Base-by-base conservation (phyloP, 805 yeast species). In the Candida ipomoeae region DNA sequence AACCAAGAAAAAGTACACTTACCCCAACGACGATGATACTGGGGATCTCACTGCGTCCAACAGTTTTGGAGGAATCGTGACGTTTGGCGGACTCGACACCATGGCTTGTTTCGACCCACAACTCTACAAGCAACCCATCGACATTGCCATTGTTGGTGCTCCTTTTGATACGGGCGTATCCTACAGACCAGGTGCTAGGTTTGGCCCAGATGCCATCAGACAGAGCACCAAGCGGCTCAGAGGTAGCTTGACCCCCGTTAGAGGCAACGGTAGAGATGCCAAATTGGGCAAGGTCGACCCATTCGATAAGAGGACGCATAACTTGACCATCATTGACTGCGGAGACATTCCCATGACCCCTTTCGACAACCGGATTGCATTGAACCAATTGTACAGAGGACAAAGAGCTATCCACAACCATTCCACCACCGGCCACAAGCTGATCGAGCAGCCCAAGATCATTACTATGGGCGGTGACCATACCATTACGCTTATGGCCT, bases 311-410 rank as follows among this genome's bases (percentile, higher is more conserved):
- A 70, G 29, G 6, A 56, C 66, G 18, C 75, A 70, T 54, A 69
- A 71, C 53, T 60, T 55, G 32, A 37, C 61, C 15, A 61, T 63
- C 14, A 64, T 84, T 5, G 89, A 84, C 64, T 84, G 89, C 63
- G 84, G 84, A 29, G 89, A 84, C 62, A 79, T 84, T 39, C 83
- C 87, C 11, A 77, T 84, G 58, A 78, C 85, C 2, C 88, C 89
- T 7, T 77, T 84, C 65, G 88, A 84, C 64, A 83, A 83, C 62
- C 62, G 76, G 17, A 67, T 84, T 48, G 89, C 89, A 0, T 68
- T 84, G 56, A 70, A 76, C 62, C 88, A 84, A 62, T 77, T 84
- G 75, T 80, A 80, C 58, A 66, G 84, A 23, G 84, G 79, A 8
- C 72, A 77, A 51, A 62, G 79, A 42, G 76, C 80, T 2, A 69